Conservation (phyloP, 108 stramenopile genomes). For the Schizochytrium sp. region DNA sequence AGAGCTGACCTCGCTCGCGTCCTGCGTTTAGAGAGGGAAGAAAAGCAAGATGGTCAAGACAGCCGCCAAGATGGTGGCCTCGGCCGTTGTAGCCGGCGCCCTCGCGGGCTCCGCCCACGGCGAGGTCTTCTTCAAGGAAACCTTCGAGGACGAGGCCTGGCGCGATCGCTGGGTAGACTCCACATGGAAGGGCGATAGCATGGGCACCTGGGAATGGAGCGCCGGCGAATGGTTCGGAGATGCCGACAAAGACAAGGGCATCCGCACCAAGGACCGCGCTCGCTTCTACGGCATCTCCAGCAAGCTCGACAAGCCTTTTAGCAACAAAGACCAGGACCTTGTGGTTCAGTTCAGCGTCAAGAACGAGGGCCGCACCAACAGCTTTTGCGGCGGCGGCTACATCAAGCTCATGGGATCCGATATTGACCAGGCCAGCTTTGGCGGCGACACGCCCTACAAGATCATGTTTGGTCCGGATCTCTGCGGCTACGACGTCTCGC, state of each 20-base stretch:
- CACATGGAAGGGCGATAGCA: constrained; percentile 83
- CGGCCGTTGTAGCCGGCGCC: background rate
- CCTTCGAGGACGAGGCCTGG: constrained; percentile 20
- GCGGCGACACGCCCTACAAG: constrained; percentile 91
- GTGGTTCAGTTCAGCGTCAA: constrained; percentile 92
- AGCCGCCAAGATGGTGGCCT: background rate
- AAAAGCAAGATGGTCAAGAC: too few relatives aligned
- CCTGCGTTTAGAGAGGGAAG: too few relatives aligned
- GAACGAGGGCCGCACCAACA: constrained; percentile 87
- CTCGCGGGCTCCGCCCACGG: background rate
- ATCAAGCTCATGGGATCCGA: constrained; percentile 87
- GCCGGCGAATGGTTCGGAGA: constrained; percentile 81
- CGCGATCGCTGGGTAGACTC: constrained; percentile 72
- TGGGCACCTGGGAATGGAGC: constrained; percentile 77
- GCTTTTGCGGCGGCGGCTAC: constrained; percentile 93
- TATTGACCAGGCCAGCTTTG: constrained; percentile 73
- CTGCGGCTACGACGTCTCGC: constrained; percentile 80
- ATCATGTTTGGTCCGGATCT: constrained; percentile 99
- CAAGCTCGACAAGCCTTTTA: constrained; percentile 65
- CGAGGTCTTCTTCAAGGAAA: background rate
- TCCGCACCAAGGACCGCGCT: constrained; percentile 78
- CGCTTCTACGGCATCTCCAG: constrained; percentile 92
- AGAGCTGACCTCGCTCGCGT: too few relatives aligned
- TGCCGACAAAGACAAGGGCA: constrained; percentile 68
- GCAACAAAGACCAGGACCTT: constrained; percentile 73